Evolutionary conservation across 2,329 filamentous ascomycete species (phyloP).

Genomic region (Cladophialophora bantiana): DNA sequence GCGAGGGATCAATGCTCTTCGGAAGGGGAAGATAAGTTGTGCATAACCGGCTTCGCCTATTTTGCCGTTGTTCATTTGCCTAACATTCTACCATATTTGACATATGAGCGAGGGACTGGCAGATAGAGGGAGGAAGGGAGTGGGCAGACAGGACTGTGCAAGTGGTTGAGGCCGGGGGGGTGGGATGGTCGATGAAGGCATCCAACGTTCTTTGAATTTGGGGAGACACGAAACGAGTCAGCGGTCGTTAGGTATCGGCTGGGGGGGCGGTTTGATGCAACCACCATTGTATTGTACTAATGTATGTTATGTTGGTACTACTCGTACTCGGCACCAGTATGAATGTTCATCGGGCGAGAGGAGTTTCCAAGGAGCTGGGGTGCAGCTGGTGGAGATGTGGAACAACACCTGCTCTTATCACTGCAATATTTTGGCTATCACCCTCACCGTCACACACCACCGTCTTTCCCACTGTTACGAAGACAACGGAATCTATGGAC

Average conservation of each 20-base stretch:
- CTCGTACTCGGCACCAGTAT: not conserved
- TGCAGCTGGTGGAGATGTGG: not conserved
- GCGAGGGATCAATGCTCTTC: not conserved
- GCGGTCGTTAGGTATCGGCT: not conserved
- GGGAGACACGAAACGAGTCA: slow-evolving; percentile 4
- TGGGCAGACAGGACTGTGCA: not conserved
- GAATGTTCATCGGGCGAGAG: not conserved
- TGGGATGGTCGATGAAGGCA: not conserved
- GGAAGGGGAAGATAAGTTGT: not conserved
- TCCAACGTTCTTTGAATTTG: not conserved
- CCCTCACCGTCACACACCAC: not conserved
- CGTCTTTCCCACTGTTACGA: not conserved
- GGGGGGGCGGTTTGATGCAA: not conserved
- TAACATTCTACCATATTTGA: not conserved
- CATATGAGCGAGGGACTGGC: not conserved
- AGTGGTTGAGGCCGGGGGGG: not conserved
- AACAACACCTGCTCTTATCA: no score
- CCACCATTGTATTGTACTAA: slow-evolving; percentile 6
- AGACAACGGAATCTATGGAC: not conserved
- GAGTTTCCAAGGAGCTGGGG: not conserved
- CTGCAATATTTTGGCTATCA: not conserved
- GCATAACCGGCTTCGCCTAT: not conserved
- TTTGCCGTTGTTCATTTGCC: not conserved
- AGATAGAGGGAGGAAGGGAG: not conserved
- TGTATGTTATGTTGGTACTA: not conserved